Conservation (phyloP, 345 rosid species). For the Acer yangbiense region DNA sequence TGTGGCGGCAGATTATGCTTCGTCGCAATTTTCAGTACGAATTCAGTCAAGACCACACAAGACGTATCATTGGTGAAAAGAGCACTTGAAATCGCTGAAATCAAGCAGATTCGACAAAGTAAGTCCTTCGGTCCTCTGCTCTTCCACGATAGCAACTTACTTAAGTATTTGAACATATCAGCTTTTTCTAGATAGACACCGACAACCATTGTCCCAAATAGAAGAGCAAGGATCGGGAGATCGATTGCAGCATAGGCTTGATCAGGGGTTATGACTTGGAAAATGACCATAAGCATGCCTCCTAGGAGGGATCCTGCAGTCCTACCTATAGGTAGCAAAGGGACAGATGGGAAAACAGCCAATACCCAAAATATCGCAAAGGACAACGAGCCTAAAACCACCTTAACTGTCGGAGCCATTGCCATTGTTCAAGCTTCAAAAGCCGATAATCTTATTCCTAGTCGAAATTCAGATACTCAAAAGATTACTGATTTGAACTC, state of each 20-base stretch:
- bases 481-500: no score
- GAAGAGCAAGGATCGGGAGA: slow-evolving; percentile 81
- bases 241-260: slow-evolving; percentile 84
- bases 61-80: slow-evolving; percentile 85
- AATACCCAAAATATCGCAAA: slow-evolving; percentile 77
- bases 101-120: slow-evolving; percentile 61
- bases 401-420: slow-evolving; percentile 52
- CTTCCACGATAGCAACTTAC: slow-evolving; percentile 68
- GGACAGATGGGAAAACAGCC: slow-evolving; percentile 83
- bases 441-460: no score
- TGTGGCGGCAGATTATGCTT: slow-evolving; percentile 81
- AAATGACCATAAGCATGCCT: slow-evolving; percentile 85
- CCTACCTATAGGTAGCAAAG: slow-evolving; percentile 77
- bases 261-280: slow-evolving; percentile 64
- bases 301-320: slow-evolving; percentile 89
- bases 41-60: slow-evolving; percentile 82
- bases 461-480: neutral
- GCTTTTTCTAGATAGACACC: slow-evolving; percentile 81
- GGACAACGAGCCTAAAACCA: slow-evolving; percentile 67
- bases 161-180: slow-evolving; percentile 76
- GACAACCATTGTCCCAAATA: slow-evolving; percentile 90
- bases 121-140: slow-evolving; percentile 78
- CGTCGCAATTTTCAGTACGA: slow-evolving; percentile 74
- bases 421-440: slow-evolving; percentile 40
- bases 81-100: slow-evolving; percentile 80